Percentiles rank a stretch among this genome's conserved stretches.
Evolutionary conservation across 2,329 filamentous ascomycete genomes (phyloP).

Genomic region (Aulographum hederae): DNA sequence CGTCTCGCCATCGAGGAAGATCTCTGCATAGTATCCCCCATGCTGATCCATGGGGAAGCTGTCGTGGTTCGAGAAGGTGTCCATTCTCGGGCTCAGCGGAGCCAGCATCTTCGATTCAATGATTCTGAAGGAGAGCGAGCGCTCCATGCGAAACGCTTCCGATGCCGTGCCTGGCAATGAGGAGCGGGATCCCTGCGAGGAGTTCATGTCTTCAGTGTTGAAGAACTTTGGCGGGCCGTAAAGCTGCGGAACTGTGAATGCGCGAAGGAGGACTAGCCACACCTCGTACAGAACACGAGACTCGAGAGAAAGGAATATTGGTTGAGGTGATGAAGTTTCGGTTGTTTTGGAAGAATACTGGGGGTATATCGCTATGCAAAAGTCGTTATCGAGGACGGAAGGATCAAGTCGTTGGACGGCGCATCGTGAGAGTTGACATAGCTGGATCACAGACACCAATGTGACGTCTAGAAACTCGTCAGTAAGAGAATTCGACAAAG

Average conservation of each 20-base stretch:
- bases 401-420: conserved; percentile 80
- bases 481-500: too few relatives aligned
- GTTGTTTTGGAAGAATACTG: conserved; percentile 66
- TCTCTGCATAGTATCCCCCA: conserved; percentile 62
- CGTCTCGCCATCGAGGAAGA: conserved; percentile 63
- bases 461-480: too few relatives aligned
- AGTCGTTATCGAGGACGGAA: conserved; percentile 82
- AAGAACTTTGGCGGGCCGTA: conserved; percentile 49
- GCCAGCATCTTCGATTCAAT: conserved; percentile 40
- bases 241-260: conserved; percentile 81
- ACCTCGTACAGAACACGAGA: conserved; percentile 86
- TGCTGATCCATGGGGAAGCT: conserved; percentile 14
- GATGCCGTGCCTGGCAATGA: conserved; percentile 20
- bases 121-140: conserved; percentile 38
- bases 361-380: conserved; percentile 88
- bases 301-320: conserved; percentile 76
- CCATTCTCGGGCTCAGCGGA: conserved; percentile 13
- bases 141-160: conserved; percentile 50
- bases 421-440: conserved; percentile 75
- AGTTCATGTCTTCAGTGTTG: conserved; percentile 14
- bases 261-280: conserved; percentile 83
- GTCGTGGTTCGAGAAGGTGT: conserved; percentile 7
- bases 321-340: conserved; percentile 60
- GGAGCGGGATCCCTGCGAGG: conserved; percentile 3
- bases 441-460: conserved; percentile 64